phyloP scores from a whole-genome alignment of 768 basidiomycete genomes.

The Amanita subjunquillea region DNA sequence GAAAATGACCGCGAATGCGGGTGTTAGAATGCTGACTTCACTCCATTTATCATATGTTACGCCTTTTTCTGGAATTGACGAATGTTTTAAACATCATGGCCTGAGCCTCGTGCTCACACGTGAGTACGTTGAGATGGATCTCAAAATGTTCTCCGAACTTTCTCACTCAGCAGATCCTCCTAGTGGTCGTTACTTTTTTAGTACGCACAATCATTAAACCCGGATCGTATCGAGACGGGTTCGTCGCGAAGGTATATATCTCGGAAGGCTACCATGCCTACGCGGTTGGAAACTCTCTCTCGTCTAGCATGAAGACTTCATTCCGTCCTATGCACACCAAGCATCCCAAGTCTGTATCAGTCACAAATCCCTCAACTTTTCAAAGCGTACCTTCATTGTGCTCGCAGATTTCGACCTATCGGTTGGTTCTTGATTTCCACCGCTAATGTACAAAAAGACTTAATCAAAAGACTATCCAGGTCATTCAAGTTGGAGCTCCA shows the following conservation, averaged over 20 bases:
- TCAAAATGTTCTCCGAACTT: background rate
- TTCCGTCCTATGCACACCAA: conserved; percentile 14
- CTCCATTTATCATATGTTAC: too few species aligned
- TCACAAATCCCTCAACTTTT: conserved; percentile 20
- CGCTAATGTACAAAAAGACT: background rate
- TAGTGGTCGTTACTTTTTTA: background rate
- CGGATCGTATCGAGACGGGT: background rate
- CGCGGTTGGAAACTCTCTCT: background rate
- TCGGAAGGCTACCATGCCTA: background rate
- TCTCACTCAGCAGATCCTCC: background rate
- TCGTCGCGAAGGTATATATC: background rate
- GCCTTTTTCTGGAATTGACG: too few species aligned
- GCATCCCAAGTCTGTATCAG: conserved; percentile 16
- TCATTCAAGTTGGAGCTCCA: conserved; percentile 50
- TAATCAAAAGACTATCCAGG: background rate
- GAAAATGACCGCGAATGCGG: too few species aligned
- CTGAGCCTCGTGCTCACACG: background rate
- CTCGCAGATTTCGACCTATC: conserved; percentile 40
- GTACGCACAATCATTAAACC: background rate
- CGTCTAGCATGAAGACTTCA: conserved; percentile 7
- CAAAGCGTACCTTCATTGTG: conserved; percentile 25
- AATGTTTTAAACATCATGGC: too few species aligned
- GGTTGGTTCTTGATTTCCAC: conserved; percentile 21
- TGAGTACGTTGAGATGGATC: background rate
- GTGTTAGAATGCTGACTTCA: too few species aligned